Evolutionary conservation across 2,329 filamentous ascomycete species (phyloP).

Genomic region (Beauveria sp.): DNA sequence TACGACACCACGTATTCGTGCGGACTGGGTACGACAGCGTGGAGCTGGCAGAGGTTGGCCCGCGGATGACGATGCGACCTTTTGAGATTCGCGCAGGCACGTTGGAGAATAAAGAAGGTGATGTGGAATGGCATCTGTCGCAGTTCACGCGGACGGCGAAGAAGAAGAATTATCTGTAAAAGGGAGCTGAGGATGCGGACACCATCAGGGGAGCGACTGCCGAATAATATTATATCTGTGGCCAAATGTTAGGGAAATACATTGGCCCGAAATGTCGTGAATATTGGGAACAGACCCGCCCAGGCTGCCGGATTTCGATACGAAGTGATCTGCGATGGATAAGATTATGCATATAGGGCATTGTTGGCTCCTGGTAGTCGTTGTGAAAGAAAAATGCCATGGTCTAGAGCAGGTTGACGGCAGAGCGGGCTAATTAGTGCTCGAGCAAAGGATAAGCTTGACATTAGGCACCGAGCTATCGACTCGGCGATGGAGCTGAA

Average conservation of each 20-base stretch:
- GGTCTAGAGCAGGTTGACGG: not conserved
- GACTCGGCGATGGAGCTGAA: not conserved
- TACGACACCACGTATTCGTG: constrained; percentile 78
- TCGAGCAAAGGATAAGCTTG: not conserved
- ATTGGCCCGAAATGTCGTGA: not conserved
- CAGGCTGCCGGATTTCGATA: not conserved
- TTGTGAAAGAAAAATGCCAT: not conserved
- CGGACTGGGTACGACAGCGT: constrained; percentile 85
- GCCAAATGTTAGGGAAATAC: not conserved
- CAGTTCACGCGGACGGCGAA: constrained; percentile 89
- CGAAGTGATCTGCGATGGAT: not conserved
- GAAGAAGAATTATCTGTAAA: constrained; percentile 91
- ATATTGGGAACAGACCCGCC: not conserved
- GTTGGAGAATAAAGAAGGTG: constrained; percentile 87
- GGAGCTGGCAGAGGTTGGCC: constrained; percentile 82
- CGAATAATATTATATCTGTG: not conserved
- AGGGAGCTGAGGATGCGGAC: not conserved
- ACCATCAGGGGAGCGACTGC: not conserved
- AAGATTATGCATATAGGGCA: not conserved
- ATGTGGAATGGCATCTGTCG: constrained; percentile 92
- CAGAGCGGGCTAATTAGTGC: not conserved
- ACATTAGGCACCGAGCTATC: not conserved
- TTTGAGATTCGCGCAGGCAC: constrained; percentile 92
- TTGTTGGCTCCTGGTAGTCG: not conserved
- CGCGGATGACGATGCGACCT: constrained; percentile 91